These are phyloP conservation scores for Kodamaea alishanica DNA, from an alignment of 1,139 yeast species.

Conservation along the genomic window DNA sequence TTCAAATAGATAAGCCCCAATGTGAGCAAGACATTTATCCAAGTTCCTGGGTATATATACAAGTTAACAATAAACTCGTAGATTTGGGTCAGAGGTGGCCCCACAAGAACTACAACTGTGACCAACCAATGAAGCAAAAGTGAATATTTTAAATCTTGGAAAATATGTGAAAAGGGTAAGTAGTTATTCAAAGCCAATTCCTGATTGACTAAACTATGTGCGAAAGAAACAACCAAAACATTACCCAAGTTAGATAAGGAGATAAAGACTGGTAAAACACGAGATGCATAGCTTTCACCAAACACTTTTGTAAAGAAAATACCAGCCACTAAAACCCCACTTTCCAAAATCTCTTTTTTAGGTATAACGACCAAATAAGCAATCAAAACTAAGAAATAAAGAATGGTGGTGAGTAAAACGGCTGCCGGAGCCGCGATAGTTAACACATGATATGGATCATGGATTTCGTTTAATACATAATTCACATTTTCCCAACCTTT, in stretches of 20 bases:
- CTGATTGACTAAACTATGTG: constrained; percentile 75
- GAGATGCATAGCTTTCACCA: constrained; percentile 59
- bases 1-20: constrained; percentile 42
- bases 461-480: constrained; percentile 40
- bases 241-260: constrained; percentile 76
- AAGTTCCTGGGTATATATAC: constrained; percentile 51
- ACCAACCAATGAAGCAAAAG: constrained; percentile 46
- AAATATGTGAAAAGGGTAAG: constrained; percentile 60
- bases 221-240: constrained; percentile 71
- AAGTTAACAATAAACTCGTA: constrained; percentile 48
- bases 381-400: constrained; percentile 66
- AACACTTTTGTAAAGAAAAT: constrained; percentile 70
- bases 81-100: constrained; percentile 47
- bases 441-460: constrained; percentile 62
- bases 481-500: constrained; percentile 48
- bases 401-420: constrained; percentile 52
- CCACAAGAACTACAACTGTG: constrained; percentile 41
- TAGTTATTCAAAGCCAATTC: constrained; percentile 72
- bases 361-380: constrained; percentile 79
- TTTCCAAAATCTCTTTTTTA: constrained; percentile 50
- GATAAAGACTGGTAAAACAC: constrained; percentile 66
- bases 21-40: constrained; percentile 45
- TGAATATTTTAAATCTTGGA: constrained; percentile 49
- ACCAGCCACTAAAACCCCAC: constrained; percentile 73
- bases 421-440: constrained; percentile 73